Evolutionary conservation across 1,284 basidiomycete genomes (phyloP), one percentile per base, ranked within the genome.

Genomic region (Cystobasidium pallidum): DNA sequence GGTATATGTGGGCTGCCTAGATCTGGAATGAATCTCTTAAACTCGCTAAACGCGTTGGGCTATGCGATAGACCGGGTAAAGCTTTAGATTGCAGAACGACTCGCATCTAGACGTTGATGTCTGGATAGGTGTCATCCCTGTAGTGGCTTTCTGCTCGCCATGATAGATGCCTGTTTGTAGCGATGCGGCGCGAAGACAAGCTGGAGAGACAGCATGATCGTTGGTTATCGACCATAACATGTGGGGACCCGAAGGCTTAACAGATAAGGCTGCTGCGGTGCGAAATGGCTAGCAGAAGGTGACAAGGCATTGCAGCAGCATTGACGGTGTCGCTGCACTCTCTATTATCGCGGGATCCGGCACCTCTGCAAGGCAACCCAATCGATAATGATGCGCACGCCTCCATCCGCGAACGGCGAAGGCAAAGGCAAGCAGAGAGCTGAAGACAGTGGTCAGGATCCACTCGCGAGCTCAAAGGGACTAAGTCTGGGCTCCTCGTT

Each of bases 401-500:
- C 24, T 24, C 8, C 21, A 8, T n/a, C 15, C 13, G 36, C 36
- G 3, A 51, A 51, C 15, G 49, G 24, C 49, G 24, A 51, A 28
- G 49, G 24, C 49, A 51, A 51, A 15, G 49, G 49, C 49, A 51
- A 51, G 49, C 49, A 51, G 24, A 51, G 49, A 51, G 49, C 49
- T 51, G 21, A 3, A 24, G 21, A 51, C 8, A 51, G 21, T 3
- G 7, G 8, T 26, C 21, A 51, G 15, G 24, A 17, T 10, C 49
- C 24, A 34, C 2, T n/a, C 15, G 15, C 8, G 2, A 32, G 19
- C 6, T 54, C 51, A 28, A 1, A 6, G n/a, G 24, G 24, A 11
- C 1, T 26, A 19, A 32, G 10, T 28, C 30, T 13, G 19, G 21
- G 26, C 30, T 32, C 54, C 21, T 8, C 30, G 13, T 21, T 7